phyloP scores from a whole-genome alignment of 768 basidiomycete genomes.

The Mycena galopus region DNA sequence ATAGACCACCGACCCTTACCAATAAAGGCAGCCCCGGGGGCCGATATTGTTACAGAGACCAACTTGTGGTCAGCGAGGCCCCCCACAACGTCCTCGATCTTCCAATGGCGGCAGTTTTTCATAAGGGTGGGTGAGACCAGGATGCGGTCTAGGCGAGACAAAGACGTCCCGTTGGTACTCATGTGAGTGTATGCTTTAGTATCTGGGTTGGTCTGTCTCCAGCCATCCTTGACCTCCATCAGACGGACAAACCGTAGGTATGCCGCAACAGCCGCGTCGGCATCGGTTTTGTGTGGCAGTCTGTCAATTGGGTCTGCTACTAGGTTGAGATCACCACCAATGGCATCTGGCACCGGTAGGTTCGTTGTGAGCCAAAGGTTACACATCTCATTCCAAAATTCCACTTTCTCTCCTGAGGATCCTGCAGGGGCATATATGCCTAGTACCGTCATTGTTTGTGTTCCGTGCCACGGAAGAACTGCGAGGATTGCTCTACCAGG shows the following conservation, averaged over 20 bases:
- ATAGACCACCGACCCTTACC: not conserved
- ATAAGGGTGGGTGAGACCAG: not conserved
- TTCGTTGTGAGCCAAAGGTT: slow-evolving; percentile 9
- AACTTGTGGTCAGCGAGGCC: not conserved
- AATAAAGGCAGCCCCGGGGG: not conserved
- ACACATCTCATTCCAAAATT: slow-evolving; percentile 33
- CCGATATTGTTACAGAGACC: not conserved
- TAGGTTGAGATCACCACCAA: slow-evolving; percentile 42
- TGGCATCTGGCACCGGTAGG: not conserved
- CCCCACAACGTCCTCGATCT: not conserved
- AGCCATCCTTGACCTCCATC: not conserved
- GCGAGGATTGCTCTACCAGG: slow-evolving; percentile 20
- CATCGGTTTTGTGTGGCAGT: not conserved
- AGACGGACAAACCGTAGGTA: not conserved
- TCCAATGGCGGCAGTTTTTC: not conserved
- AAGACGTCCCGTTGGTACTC: not conserved
- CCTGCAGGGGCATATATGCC: slow-evolving; percentile 41
- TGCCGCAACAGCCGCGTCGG: not conserved
- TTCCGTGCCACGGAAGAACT: slow-evolving; percentile 1
- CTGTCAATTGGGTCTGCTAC: slow-evolving; percentile 22
- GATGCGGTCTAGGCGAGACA: not conserved
- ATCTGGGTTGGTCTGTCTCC: not conserved
- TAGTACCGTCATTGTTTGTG: slow-evolving; percentile 22
- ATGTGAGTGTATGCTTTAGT: not conserved
- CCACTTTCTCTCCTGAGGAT: not conserved